phyloP scores from a whole-genome alignment of 2,329 filamentous ascomycete genomes.

The Cercospora citrullina region DNA sequence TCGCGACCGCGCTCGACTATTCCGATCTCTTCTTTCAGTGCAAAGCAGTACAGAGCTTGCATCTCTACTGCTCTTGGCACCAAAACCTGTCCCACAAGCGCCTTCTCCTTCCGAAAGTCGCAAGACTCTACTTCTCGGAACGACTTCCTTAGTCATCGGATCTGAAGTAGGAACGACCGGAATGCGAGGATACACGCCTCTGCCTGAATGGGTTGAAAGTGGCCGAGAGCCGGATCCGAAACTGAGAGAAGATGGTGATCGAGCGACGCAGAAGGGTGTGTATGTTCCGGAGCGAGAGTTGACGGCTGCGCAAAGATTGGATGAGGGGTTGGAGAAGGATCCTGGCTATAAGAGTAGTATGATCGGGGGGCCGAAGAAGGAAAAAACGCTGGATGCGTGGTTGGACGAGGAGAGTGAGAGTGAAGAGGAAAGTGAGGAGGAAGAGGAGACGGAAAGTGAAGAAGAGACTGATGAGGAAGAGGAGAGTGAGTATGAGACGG shows the following conservation, averaged over 20 bases:
- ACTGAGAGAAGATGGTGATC: constrained; percentile 60
- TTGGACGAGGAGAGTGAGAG: constrained; percentile 69
- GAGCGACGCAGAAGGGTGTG: constrained; percentile 33
- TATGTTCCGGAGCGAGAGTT: constrained; percentile 40
- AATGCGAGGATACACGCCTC: constrained; percentile 67
- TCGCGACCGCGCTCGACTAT: constrained; percentile 84
- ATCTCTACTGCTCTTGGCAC: constrained; percentile 83
- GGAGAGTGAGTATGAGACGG: constrained; percentile 51
- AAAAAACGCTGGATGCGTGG: constrained; percentile 92
- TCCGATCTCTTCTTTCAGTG: constrained; percentile 76
- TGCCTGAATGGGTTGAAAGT: constrained; percentile 82
- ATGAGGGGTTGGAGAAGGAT: constrained; percentile 54
- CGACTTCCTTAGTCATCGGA: constrained; percentile 80
- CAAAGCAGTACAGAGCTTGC: constrained; percentile 78
- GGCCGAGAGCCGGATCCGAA: constrained; percentile 77
- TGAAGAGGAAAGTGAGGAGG: constrained; percentile 54
- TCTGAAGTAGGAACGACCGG: constrained; percentile 55
- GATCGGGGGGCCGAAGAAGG: constrained; percentile 54
- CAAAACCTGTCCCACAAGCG: constrained; percentile 88
- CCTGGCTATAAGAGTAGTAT: constrained; percentile 43
- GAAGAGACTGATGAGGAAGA: constrained; percentile 50
- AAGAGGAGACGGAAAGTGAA: constrained; percentile 52
- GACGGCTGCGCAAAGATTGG: constrained; percentile 60
- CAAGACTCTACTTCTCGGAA: constrained; percentile 70
- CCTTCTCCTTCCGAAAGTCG: constrained; percentile 85